These are phyloP conservation scores for Colletotrichum destructivum DNA, from an alignment of 2,329 filamentous ascomycete genomes.

Conservation along the genomic window DNA sequence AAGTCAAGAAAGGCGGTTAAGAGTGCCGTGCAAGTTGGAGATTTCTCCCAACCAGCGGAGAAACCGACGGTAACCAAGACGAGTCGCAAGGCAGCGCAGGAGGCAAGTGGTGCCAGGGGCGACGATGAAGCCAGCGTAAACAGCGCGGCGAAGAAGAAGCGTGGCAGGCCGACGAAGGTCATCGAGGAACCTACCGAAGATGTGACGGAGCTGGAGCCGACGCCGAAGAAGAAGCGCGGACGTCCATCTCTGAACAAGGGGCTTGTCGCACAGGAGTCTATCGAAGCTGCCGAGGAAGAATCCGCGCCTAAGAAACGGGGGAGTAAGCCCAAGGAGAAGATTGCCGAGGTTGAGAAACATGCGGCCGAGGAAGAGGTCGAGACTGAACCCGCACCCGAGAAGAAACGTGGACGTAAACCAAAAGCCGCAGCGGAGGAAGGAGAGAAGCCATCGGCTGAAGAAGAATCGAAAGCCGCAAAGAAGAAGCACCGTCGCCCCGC, in stretches of 20 bases:
- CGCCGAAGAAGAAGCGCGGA: slow-evolving; percentile 45
- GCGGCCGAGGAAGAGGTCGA: slow-evolving; percentile 29
- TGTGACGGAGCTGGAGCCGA: slow-evolving; percentile 44
- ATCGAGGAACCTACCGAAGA: slow-evolving; percentile 18
- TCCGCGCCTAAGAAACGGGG: slow-evolving; percentile 23
- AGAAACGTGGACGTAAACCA: slow-evolving; percentile 45
- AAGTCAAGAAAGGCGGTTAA: background rate
- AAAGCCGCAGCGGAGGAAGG: slow-evolving; percentile 32
- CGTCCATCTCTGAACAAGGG: slow-evolving; percentile 47
- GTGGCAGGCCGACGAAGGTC: slow-evolving; percentile 2
- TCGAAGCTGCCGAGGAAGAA: slow-evolving; percentile 33
- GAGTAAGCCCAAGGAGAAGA: slow-evolving; percentile 18
- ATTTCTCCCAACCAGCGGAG: background rate
- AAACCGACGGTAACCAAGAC: background rate
- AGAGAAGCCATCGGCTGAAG: slow-evolving; percentile 35
- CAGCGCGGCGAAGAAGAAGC: slow-evolving; percentile 15
- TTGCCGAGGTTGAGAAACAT: slow-evolving; percentile 7
- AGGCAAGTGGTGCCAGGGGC: background rate
- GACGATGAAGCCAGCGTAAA: slow-evolving; percentile 2
- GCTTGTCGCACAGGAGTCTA: slow-evolving; percentile 24
- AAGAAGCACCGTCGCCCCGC: slow-evolving; percentile 26
- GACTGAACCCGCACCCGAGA: slow-evolving; percentile 26
- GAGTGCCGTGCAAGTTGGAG: background rate
- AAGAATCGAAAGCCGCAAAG: slow-evolving; percentile 2
- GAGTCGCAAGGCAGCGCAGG: slow-evolving; percentile 16